Conservation (phyloP, 495 filamentous ascomycete genomes). For the Xylaria longipes region DNA sequence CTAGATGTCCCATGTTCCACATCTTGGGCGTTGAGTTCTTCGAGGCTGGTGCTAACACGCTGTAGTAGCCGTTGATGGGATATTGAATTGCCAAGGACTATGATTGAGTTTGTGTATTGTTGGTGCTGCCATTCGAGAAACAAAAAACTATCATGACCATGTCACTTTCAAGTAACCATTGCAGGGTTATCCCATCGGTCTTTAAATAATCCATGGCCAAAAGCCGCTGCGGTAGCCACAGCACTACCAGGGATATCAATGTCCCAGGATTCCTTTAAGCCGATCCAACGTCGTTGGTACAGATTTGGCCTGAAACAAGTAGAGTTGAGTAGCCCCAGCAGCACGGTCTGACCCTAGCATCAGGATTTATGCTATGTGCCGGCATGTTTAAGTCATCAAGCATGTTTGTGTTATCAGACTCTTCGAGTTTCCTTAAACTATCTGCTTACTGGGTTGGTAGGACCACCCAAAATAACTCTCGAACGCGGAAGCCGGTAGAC, state of each 20-base stretch:
- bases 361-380: slow-evolving; percentile 29
- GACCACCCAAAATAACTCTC: slow-evolving; percentile 28
- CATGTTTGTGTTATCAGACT: slow-evolving; percentile 25
- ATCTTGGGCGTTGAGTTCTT: slow-evolving; percentile 24
- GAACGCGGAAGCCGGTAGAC: slow-evolving; percentile 27
- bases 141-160: slow-evolving; percentile 21
- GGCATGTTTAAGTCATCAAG: slow-evolving; percentile 27
- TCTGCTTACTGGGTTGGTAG: slow-evolving; percentile 19
- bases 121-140: slow-evolving; percentile 20
- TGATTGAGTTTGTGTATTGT: slow-evolving; percentile 13
- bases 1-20: slow-evolving; percentile 38
- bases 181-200: slow-evolving; percentile 17
- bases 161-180: slow-evolving; percentile 12
- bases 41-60: slow-evolving; percentile 5
- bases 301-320: slow-evolving; percentile 24
- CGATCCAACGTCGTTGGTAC: slow-evolving; percentile 24
- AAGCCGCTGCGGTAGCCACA: slow-evolving; percentile 18
- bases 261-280: slow-evolving; percentile 20
- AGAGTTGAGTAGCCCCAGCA: slow-evolving; percentile 20
- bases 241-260: slow-evolving; percentile 15
- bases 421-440: slow-evolving; percentile 9
- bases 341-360: slow-evolving; percentile 24
- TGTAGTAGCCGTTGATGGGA: slow-evolving; percentile 8
- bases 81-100: slow-evolving; percentile 3
- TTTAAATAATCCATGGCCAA: slow-evolving; percentile 29